Evolutionary conservation across 2,329 filamentous ascomycete genomes (phyloP).

Genomic region (Botrytis tulipae): DNA sequence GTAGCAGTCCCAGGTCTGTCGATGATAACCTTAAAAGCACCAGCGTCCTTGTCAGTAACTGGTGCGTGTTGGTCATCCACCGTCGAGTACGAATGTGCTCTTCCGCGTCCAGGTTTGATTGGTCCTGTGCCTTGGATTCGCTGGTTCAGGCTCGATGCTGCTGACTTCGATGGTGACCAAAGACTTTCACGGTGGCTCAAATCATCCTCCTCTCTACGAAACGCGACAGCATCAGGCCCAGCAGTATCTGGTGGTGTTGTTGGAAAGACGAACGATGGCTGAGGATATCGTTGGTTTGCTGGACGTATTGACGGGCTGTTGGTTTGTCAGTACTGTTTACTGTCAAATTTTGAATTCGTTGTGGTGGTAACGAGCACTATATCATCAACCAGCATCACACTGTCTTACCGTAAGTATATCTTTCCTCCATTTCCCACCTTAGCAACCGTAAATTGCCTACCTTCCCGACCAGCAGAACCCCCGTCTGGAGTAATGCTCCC

Average conservation of each 20-base stretch:
- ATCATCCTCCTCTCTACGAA: conserved; percentile 35
- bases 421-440: conserved; percentile 82
- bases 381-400: conserved; percentile 26
- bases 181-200: conserved; percentile 31
- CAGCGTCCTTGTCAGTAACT: conserved; percentile 55
- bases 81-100: conserved; percentile 75
- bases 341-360: conserved; percentile 17
- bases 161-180: conserved; percentile 37
- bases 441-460: conserved; percentile 64
- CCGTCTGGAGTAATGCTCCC: conserved; percentile 60
- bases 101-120: conserved; percentile 46
- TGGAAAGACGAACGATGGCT: conserved; percentile 60
- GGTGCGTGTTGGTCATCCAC: conserved; percentile 60
- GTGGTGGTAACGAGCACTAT: conserved; percentile 17
- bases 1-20: conserved; percentile 65
- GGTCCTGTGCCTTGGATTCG: conserved; percentile 35
- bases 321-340: conserved; percentile 28
- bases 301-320: conserved; percentile 60
- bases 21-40: conserved; percentile 77
- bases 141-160: conserved; percentile 40
- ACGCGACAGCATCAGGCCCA: conserved; percentile 49
- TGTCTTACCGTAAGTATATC: conserved; percentile 73
- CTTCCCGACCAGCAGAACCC: conserved; percentile 50
- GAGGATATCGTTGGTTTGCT: conserved; percentile 59
- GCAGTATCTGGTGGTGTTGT: conserved; percentile 59